Evolutionary conservation across 345 rosid species (phyloP).

Genomic region (Sonneratia alba): DNA sequence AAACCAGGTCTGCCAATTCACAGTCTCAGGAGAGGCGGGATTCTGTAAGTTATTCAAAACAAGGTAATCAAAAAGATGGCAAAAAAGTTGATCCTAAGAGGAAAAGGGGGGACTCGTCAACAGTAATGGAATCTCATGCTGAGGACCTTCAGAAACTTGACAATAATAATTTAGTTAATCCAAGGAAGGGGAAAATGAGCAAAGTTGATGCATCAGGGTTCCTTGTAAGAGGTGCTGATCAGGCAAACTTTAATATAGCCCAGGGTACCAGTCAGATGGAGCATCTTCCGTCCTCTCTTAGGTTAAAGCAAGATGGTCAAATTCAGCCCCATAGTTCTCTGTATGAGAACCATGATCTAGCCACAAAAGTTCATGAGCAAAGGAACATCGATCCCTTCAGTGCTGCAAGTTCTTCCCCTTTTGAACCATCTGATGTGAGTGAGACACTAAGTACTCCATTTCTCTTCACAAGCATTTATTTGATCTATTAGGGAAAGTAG

Average conservation of each 20-base stretch:
- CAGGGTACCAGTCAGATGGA: conserved; percentile 31
- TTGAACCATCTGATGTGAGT: conserved; percentile 7
- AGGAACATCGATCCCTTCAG: conserved; percentile 9
- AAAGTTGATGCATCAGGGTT: conserved; percentile 47
- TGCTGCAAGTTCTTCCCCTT: conserved; percentile 10
- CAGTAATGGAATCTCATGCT: conserved; percentile 34
- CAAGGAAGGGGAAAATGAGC: conserved; percentile 54
- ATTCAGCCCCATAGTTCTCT: conserved; percentile 22
- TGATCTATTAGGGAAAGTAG: neutral
- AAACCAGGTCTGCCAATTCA: conserved; percentile 68
- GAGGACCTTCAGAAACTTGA: conserved; percentile 51
- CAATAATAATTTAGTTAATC: conserved; percentile 23
- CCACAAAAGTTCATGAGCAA: conserved; percentile 9
- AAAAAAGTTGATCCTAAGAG: conserved; percentile 58
- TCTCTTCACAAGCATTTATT: neutral
- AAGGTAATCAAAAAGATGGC: conserved; percentile 41
- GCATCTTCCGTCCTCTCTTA: conserved; percentile 15
- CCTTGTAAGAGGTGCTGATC: conserved; percentile 33
- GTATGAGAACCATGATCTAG: conserved; percentile 9
- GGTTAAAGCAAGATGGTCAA: conserved; percentile 31
- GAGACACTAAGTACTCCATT: neutral
- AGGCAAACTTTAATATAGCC: conserved; percentile 21
- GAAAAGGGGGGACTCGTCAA: conserved; percentile 65
- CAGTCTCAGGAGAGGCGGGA: conserved; percentile 74
- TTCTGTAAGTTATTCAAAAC: conserved; percentile 14